Conservation (phyloP, 805 yeast species). For the Wickerhamomyces kurtzmanii region DNA sequence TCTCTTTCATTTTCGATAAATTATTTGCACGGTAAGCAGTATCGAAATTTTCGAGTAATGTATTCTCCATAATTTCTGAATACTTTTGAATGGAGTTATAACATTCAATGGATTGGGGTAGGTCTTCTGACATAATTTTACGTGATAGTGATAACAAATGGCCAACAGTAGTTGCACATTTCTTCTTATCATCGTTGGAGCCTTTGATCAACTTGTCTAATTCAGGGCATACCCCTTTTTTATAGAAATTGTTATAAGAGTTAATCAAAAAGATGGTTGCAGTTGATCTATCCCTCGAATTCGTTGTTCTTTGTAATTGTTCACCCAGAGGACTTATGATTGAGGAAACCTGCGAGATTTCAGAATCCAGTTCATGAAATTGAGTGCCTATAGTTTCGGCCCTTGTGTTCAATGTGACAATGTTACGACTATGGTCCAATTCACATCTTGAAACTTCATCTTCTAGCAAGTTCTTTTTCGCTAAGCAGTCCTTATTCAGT, state of each 20-base stretch:
- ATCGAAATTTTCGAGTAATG: constrained; percentile 60
- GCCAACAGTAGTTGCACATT: constrained; percentile 61
- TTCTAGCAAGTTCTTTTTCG: constrained; percentile 40
- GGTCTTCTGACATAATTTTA: constrained; percentile 48
- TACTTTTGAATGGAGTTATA: constrained; percentile 47
- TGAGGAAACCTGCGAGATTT: constrained; percentile 46
- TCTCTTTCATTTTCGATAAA: constrained; percentile 63
- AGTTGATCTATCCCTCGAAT: constrained; percentile 62
- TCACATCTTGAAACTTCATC: constrained; percentile 52
- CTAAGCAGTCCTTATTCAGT: constrained; percentile 45
- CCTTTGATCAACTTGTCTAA: constrained; percentile 48
- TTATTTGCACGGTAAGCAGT: constrained; percentile 64
- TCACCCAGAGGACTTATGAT: constrained; percentile 65
- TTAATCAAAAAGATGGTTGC: constrained; percentile 66
- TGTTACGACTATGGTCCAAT: constrained; percentile 56
- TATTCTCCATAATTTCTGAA: constrained; percentile 69
- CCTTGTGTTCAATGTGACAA: constrained; percentile 41
- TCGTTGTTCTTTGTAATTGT: constrained; percentile 54
- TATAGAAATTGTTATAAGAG: constrained; percentile 68
- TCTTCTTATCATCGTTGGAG: constrained; percentile 42
- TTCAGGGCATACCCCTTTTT: constrained; percentile 35
- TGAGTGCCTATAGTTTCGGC: constrained; percentile 34
- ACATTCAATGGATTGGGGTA: constrained; percentile 30
- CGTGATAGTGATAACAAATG: constrained; percentile 56
- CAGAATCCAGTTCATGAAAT: constrained; percentile 39